phyloP scores from a whole-genome alignment of 345 rosid genomes.

The Aegle marmelos region DNA sequence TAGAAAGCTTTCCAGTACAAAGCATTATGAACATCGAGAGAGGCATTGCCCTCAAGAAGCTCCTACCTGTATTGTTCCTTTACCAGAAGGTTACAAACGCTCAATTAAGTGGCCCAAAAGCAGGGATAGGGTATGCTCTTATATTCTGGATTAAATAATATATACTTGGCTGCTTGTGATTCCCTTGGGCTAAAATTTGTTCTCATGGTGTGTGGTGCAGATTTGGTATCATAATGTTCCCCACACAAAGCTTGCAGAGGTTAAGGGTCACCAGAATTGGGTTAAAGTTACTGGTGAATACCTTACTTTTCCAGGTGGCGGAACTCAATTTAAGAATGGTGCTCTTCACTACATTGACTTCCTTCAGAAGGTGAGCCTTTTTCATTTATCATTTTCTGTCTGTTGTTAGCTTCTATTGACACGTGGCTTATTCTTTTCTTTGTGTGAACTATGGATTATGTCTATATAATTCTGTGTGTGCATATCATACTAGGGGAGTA shows the following conservation, averaged over 20 bases:
- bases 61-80: conserved; percentile 79
- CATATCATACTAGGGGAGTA: background rate
- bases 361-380: conserved; percentile 38
- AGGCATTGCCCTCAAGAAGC: conserved; percentile 86
- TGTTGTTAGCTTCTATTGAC: background rate
- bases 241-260: conserved; percentile 62
- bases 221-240: conserved; percentile 72
- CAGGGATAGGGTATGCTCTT: conserved; percentile 59
- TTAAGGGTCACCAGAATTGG: conserved; percentile 82
- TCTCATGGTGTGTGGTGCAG: conserved; percentile 33
- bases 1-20: conserved; percentile 59
- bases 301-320: conserved; percentile 57
- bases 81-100: conserved; percentile 68
- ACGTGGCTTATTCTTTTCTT: background rate
- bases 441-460: background rate
- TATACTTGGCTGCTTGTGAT: background rate
- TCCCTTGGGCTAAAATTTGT: conserved; percentile 12
- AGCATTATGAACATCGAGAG: conserved; percentile 89
- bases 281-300: conserved; percentile 55
- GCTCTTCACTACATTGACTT: conserved; percentile 54
- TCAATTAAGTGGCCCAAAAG: conserved; percentile 87
- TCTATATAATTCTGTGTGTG: background rate
- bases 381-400: background rate
- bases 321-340: conserved; percentile 54
- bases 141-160: background rate